phyloP scores from a whole-genome alignment of 768 basidiomycete species.

The Daedaleopsis nitida region DNA sequence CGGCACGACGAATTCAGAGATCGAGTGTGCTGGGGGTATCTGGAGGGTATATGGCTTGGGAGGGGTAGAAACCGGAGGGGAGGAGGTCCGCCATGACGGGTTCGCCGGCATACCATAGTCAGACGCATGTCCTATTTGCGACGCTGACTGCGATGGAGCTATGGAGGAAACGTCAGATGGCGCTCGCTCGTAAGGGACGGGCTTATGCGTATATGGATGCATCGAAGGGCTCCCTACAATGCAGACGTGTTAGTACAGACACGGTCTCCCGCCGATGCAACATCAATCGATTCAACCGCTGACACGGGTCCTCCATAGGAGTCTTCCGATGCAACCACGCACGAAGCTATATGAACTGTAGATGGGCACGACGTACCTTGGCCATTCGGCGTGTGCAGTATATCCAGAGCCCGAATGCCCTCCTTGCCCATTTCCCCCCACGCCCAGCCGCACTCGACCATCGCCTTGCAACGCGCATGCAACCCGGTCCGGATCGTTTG shows the following conservation, averaged over 20 bases:
- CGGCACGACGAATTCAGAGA: conserved; percentile 40
- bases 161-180: conserved; percentile 64
- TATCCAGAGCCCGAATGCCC: conserved; percentile 49
- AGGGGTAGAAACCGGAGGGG: conserved; percentile 14
- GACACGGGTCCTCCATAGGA: conserved; percentile 1
- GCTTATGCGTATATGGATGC: conserved; percentile 24
- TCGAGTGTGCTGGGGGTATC: conserved; percentile 58
- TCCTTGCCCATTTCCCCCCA: conserved; percentile 73
- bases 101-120: background rate
- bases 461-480: conserved; percentile 58
- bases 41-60: conserved; percentile 29
- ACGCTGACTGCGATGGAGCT: conserved; percentile 77
- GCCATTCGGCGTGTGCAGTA: conserved; percentile 27
- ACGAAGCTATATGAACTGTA: background rate
- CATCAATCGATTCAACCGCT: background rate
- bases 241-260: background rate
- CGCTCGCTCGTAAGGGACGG: conserved; percentile 20
- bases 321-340: conserved; percentile 5
- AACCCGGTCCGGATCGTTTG: conserved; percentile 65
- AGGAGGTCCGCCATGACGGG: conserved; percentile 21
- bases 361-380: conserved; percentile 29
- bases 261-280: background rate
- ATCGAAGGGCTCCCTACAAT: conserved; percentile 9
- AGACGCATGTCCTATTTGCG: conserved; percentile 46
- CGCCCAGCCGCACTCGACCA: conserved; percentile 67